phyloP scores from a whole-genome alignment of 805 yeast genomes.

The Candida alai region DNA sequence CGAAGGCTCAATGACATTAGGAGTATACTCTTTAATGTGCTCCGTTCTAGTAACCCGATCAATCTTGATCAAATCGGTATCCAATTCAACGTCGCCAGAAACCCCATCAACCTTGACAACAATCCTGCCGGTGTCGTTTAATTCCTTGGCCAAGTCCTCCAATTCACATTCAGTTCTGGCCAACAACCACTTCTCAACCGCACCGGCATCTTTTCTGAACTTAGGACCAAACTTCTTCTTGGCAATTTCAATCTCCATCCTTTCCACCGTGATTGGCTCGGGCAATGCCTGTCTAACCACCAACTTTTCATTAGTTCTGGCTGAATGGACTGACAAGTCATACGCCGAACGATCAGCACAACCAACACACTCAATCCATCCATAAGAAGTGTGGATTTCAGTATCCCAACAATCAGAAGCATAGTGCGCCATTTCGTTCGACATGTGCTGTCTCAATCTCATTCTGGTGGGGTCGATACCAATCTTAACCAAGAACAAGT shows the following conservation, averaged over 20 bases:
- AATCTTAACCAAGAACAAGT: slow-evolving; percentile 74
- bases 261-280: slow-evolving; percentile 78
- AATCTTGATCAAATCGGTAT: slow-evolving; percentile 65
- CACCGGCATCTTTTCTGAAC: slow-evolving; percentile 95
- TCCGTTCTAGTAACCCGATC: slow-evolving; percentile 76
- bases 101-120: slow-evolving; percentile 64
- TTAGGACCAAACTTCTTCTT: slow-evolving; percentile 97
- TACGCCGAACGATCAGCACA: slow-evolving; percentile 99
- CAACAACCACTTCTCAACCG: slow-evolving; percentile 76
- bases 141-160: slow-evolving; percentile 69
- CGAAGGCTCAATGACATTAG: slow-evolving; percentile 98
- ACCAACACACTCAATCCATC: slow-evolving; percentile 99
- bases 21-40: slow-evolving; percentile 92
- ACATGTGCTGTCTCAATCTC: slow-evolving; percentile 98
- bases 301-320: slow-evolving; percentile 90
- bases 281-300: slow-evolving; percentile 89
- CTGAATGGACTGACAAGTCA: slow-evolving; percentile 92
- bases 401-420: slow-evolving; percentile 99
- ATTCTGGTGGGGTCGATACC: slow-evolving; percentile 83
- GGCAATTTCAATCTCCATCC: slow-evolving; percentile 79
- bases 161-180: slow-evolving; percentile 81
- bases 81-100: slow-evolving; percentile 65
- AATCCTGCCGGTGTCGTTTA: slow-evolving; percentile 59
- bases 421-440: slow-evolving; percentile 99
- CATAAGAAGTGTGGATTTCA: slow-evolving; percentile 90